phyloP scores from a whole-genome alignment of 805 yeast genomes.

The Kodamaea neixiangensis region DNA sequence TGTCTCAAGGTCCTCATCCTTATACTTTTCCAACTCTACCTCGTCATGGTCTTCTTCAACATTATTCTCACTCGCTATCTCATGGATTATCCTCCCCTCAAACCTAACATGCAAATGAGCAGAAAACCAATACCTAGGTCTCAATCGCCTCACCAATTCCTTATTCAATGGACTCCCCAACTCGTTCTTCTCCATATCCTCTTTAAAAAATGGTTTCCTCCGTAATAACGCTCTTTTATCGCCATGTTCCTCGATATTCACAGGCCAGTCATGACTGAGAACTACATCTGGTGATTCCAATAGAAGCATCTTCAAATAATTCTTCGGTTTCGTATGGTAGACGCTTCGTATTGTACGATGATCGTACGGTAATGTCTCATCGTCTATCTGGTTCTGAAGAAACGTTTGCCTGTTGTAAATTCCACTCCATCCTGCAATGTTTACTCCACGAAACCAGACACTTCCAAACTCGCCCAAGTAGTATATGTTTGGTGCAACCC shows the following conservation, averaged over 20 bases:
- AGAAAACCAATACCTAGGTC: constrained; percentile 80
- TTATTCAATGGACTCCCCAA: constrained; percentile 76
- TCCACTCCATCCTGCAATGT: constrained; percentile 84
- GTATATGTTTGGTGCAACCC: constrained; percentile 87
- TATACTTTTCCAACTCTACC: neutral
- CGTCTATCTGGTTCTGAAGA: constrained; percentile 42
- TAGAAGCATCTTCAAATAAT: constrained; percentile 56
- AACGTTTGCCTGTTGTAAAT: constrained; percentile 57
- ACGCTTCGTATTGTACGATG: constrained; percentile 52
- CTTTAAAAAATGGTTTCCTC: constrained; percentile 65
- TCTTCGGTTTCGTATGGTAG: constrained; percentile 73
- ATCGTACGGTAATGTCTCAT: constrained; percentile 52
- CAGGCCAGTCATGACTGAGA: constrained; percentile 95
- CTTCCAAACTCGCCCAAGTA: constrained; percentile 79
- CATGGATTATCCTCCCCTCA: constrained; percentile 51
- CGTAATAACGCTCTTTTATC: constrained; percentile 49
- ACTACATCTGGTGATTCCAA: constrained; percentile 52
- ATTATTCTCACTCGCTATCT: too few species aligned
- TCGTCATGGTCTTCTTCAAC: constrained; percentile 14
- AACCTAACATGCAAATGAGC: constrained; percentile 85
- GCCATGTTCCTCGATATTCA: constrained; percentile 69
- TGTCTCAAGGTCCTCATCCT: constrained; percentile 1
- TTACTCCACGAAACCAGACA: constrained; percentile 71
- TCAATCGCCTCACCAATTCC: constrained; percentile 51
- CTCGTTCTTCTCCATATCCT: constrained; percentile 57